These are phyloP conservation scores for Ophiostoma pallidulum DNA, from an alignment of 2,329 filamentous ascomycete genomes.

Conservation along the genomic window DNA sequence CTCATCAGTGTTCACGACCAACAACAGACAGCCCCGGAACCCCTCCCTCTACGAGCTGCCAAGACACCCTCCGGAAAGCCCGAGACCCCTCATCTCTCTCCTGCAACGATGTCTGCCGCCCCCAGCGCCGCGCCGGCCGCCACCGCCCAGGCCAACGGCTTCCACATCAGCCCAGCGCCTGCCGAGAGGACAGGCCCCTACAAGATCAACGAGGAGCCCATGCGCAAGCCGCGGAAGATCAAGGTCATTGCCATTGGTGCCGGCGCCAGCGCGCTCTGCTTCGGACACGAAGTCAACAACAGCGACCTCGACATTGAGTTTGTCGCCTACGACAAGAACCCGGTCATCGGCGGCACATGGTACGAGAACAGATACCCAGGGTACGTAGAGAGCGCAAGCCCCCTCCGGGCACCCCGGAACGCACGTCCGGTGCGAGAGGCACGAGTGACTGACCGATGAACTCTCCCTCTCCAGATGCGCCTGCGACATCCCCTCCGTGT, in stretches of 20 bases:
- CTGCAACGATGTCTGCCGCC: constrained; percentile 1
- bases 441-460: too few relatives aligned
- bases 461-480: too few relatives aligned
- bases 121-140: too few relatives aligned
- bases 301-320: constrained; percentile 18
- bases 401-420: too few relatives aligned
- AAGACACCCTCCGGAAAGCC: background rate
- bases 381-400: too few relatives aligned
- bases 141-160: constrained; percentile 3
- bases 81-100: background rate
- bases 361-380: constrained; percentile 34
- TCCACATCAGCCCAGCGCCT: constrained; percentile 5
- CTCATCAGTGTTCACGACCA: too few relatives aligned
- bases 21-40: too few relatives aligned
- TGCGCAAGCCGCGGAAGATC: constrained; percentile 8
- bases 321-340: constrained; percentile 38
- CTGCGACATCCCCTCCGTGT: constrained; percentile 20
- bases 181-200: too few relatives aligned
- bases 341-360: constrained; percentile 40
- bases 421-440: too few relatives aligned
- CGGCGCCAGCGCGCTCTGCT: constrained; percentile 5
- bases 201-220: constrained; percentile 3
- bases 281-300: constrained; percentile 7
- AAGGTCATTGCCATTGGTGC: constrained; percentile 10
- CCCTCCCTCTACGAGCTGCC: too few relatives aligned